Percentiles rank a stretch among this genome's conserved stretches.
phyloP scores from a whole-genome alignment of 139 green algal genomes.

The Axilococcus clingmanii region DNA sequence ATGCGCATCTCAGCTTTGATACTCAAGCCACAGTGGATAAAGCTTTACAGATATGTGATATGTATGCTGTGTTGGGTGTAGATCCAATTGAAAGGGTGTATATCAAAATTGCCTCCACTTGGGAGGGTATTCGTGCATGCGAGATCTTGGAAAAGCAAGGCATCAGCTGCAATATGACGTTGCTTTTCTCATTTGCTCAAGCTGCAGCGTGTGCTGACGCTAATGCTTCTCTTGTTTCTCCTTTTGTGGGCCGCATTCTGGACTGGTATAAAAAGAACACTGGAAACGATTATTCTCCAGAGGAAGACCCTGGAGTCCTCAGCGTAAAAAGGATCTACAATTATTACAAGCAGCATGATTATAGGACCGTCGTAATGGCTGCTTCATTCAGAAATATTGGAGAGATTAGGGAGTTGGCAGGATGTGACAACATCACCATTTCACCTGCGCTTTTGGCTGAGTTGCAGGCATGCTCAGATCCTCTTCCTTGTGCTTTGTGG shows the following conservation, averaged over 20 bases:
- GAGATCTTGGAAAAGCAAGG: conserved; percentile 67
- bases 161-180: conserved; percentile 85
- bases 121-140: conserved; percentile 78
- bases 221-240: conserved; percentile 69
- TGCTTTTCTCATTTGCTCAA: conserved; percentile 84
- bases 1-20: conserved; percentile 60
- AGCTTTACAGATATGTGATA: conserved; percentile 55
- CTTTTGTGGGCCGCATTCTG: conserved; percentile 88
- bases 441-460: conserved; percentile 68
- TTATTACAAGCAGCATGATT: conserved; percentile 71
- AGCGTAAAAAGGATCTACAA: conserved; percentile 48
- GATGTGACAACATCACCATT: conserved; percentile 90
- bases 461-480: conserved; percentile 53
- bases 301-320: conserved; percentile 34
- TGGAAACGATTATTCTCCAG: conserved; percentile 38
- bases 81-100: conserved; percentile 35
- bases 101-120: conserved; percentile 73
- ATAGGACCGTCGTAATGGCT: conserved; percentile 80
- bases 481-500: conserved; percentile 60
- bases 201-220: conserved; percentile 73
- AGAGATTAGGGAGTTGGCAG: conserved; percentile 75
- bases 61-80: conserved; percentile 50
- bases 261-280: conserved; percentile 70
- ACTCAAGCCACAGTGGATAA: conserved; percentile 61
- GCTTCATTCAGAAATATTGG: conserved; percentile 78